Conservation (phyloP, 225 moss, liverwort and hornwort genomes). For the Sphagnum tenellum region DNA sequence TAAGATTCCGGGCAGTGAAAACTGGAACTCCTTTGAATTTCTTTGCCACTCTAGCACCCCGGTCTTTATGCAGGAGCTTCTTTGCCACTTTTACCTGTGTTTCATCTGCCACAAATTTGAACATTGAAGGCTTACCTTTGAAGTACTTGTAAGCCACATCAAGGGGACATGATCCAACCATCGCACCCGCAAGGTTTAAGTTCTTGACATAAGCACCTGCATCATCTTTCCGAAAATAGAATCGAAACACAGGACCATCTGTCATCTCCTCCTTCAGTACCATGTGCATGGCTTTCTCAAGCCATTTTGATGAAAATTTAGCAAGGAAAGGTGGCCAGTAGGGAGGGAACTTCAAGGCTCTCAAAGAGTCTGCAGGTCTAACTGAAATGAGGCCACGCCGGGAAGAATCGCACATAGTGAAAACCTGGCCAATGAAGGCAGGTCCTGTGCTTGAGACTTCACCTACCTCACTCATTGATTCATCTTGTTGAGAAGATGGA, state of each 20-base stretch:
- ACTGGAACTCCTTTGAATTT: slow-evolving; percentile 91
- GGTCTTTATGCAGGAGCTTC: slow-evolving; percentile 57
- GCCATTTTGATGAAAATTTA: slow-evolving; percentile 36
- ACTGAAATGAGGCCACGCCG: slow-evolving; percentile 86
- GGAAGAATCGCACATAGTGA: slow-evolving; percentile 93
- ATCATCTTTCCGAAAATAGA: slow-evolving; percentile 86
- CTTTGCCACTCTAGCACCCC: slow-evolving; percentile 65
- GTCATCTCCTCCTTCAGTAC: slow-evolving; percentile 66
- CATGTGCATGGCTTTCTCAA: slow-evolving; percentile 44
- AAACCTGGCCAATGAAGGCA: slow-evolving; percentile 94
- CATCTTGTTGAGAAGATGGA: slow-evolving; percentile 14
- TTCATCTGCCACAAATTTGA: slow-evolving; percentile 76
- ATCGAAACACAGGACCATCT: slow-evolving; percentile 73
- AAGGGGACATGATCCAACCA: slow-evolving; percentile 82
- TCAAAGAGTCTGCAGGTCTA: slow-evolving; percentile 62
- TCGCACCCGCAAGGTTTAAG: slow-evolving; percentile 78
- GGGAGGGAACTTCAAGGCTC: slow-evolving; percentile 60
- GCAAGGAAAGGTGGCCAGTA: slow-evolving; percentile 42
- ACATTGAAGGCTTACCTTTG: slow-evolving; percentile 84
- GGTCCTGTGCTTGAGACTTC: slow-evolving; percentile 70
- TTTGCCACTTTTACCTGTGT: slow-evolving; percentile 82
- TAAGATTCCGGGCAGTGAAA: slow-evolving; percentile 87
- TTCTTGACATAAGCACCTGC: slow-evolving; percentile 77
- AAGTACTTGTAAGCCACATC: slow-evolving; percentile 94
- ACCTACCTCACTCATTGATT: slow-evolving; percentile 21